phyloP scores from a whole-genome alignment of 2,329 filamentous ascomycete species.

The Achaetomium macrosporum region DNA sequence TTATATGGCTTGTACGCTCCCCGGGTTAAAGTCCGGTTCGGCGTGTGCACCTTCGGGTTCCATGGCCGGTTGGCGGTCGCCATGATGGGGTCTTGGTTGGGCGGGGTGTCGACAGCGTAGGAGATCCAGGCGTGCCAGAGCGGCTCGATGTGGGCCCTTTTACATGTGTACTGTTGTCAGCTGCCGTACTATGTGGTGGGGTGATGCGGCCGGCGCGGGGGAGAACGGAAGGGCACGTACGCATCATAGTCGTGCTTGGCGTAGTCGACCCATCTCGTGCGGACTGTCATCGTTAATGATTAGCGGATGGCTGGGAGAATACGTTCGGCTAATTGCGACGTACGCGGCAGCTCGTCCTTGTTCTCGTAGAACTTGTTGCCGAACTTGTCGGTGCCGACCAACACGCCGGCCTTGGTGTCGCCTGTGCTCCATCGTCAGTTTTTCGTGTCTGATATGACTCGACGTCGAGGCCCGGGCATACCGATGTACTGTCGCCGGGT shows the following conservation, averaged over 20 bases:
- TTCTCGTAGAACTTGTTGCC: conserved; percentile 99
- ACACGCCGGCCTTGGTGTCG: conserved; percentile 89
- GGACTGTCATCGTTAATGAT: conserved; percentile 52
- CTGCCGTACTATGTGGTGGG: neutral
- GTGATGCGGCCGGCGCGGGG: neutral
- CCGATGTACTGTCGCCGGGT: conserved; percentile 47
- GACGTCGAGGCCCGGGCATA: conserved; percentile 28
- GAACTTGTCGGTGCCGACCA: conserved; percentile 79
- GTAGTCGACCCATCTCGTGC: conserved; percentile 97
- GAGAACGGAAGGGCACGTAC: conserved; percentile 38
- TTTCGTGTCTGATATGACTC: neutral
- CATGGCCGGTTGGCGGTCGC: conserved; percentile 56
- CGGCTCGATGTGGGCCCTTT: conserved; percentile 79
- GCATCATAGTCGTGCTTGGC: conserved; percentile 78
- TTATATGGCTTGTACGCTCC: conserved; percentile 89
- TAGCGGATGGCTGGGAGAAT: neutral
- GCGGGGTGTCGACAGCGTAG: conserved; percentile 84
- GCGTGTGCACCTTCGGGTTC: conserved; percentile 66
- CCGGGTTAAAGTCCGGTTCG: conserved; percentile 68
- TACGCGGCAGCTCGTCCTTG: conserved; percentile 87
- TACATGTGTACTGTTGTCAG: neutral
- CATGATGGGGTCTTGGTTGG: conserved; percentile 66
- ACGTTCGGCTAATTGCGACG: conserved; percentile 29
- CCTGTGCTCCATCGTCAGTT: conserved; percentile 45
- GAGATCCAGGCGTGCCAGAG: conserved; percentile 99